Evolutionary conservation across 108 stramenopile species (phyloP), one percentile per base, ranked within the genome.

Genomic region (Fragilaria crotonensis): DNA sequence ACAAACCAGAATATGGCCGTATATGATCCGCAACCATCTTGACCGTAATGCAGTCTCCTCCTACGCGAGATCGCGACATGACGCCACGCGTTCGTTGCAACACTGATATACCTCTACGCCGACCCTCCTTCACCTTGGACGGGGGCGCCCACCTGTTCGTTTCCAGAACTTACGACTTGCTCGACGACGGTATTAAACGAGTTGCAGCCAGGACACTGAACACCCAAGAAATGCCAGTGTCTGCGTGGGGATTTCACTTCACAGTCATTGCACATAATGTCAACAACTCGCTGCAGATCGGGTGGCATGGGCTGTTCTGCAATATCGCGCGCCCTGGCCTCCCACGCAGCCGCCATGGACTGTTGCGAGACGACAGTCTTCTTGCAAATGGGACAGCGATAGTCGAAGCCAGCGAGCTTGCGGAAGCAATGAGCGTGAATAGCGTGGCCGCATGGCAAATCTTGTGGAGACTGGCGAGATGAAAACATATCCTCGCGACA

Each of bases 341-440:
- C 73, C 90, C 90, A 88, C 2, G 86, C 84, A 14, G 84, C 84
- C 27, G 80, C 75, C 84, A 88, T 88, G 28, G 72, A 75, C 47
- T 76, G 65, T 33, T 77, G 72, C 20, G 72, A 71, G 21, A 92
- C 83, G 0, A 88, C 85, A 0, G 90, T 86, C 81, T 88, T 88
- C 66, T 92, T 88, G 58, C 90, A 92, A 60, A 92, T 86, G 1
- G 90, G 90, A 57, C 90, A 92, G 4, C 90, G 84, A 57, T 86
- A 84, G 60, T 92, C 90, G 60, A 86, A 92, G 0, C 83, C 80
- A 19, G 90, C 90, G 32, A 92, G 62, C 33, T 86, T 92, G 25
- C 90, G 86, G 52, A 88, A 88, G 56, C 90, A 92, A 52, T 91
- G 84, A 14, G 87, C 84, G 63, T 88, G 90, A 52, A 92, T 92